Evolutionary conservation across 1,139 yeast genomes (phyloP).

Genomic region (Wickerhamomyces sp.): DNA sequence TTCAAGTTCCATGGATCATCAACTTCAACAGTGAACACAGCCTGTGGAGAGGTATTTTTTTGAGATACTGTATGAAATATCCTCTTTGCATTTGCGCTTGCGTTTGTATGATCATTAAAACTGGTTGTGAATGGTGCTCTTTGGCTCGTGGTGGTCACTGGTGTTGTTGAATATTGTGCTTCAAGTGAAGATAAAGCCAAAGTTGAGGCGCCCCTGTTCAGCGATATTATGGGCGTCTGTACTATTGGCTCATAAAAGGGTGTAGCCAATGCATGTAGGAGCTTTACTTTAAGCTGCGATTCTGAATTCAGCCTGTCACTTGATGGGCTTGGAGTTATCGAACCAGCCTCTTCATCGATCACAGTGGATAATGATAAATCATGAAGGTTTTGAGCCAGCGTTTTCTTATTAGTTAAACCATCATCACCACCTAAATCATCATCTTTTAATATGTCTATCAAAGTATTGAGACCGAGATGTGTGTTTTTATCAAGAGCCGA

Average conservation of each 20-base stretch:
- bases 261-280: constrained; percentile 66
- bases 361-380: constrained; percentile 47
- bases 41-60: constrained; percentile 68
- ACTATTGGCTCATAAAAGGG: constrained; percentile 57
- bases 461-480: constrained; percentile 15
- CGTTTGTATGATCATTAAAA: no score
- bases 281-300: constrained; percentile 44
- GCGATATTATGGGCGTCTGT: constrained; percentile 28
- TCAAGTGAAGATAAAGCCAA: constrained; percentile 38
- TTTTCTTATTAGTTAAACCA: constrained; percentile 27
- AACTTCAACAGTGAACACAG: constrained; percentile 75
- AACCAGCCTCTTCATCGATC: constrained; percentile 14
- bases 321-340: background rate
- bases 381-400: constrained; percentile 51
- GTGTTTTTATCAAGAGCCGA: constrained; percentile 7
- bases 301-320: constrained; percentile 24
- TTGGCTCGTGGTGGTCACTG: constrained; percentile 4
- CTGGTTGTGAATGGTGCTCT: background rate
- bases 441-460: constrained; percentile 30
- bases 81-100: constrained; percentile 19
- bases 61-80: constrained; percentile 58
- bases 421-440: constrained; percentile 26
- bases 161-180: constrained; percentile 25
- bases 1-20: constrained; percentile 77
- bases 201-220: constrained; percentile 33